Base-by-base conservation (phyloP, 2,329 filamentous ascomycete species). In the Diaporthe australafricana region DNA sequence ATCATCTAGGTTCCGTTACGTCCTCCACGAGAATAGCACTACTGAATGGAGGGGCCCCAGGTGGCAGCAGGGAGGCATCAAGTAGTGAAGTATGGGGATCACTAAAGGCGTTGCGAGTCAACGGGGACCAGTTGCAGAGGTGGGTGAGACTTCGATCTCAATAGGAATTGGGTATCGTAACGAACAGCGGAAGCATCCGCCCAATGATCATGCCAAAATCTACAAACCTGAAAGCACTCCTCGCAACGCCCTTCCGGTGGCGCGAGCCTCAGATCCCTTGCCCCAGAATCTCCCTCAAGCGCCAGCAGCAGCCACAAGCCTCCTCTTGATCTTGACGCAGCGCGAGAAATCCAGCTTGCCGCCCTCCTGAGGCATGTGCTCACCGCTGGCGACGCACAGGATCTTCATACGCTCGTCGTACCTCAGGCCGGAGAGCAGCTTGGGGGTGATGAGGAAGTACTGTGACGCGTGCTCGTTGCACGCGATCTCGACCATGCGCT, bases 371-470 rank as follows among this genome's bases (percentile, higher is more conserved):
- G 90, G 89, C 86, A 92, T 90, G 74, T 90, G 84, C 77, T 98
- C 94, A 60, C 96, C 96, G 79, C 93, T 96, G 73, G 95, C 94
- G 80, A 99, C 98, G 80, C 95, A 97, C 76, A 98, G 89, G 42
- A 98, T 91, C 78, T 92, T 94, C 95, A 99, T 99, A 75, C 95
- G 93, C 69, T 89, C 87, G 80, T 98, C 93, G 81, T 98, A 99
- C 76, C 91, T 90, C 72, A 99, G 85, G 14, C 93, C 94, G 6
- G 91, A 93, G 72, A 99, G 90, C 73, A 99, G 87, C 84, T 99
- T 99, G 5, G 96, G 96, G 53, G 96, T 99, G 84, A 99, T 97
- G 75, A 99, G 90, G 85, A 99, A 99, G 84, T 99, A 99, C 84
- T 93, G 91, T 76, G 87, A 89, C n/a, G 90, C 91, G 80, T 93